A percentile compares a stretch with the other conserved stretches of the same genome.
Evolutionary conservation across 331 rosid species (phyloP).

Genomic region (Prunus yedoensis): DNA sequence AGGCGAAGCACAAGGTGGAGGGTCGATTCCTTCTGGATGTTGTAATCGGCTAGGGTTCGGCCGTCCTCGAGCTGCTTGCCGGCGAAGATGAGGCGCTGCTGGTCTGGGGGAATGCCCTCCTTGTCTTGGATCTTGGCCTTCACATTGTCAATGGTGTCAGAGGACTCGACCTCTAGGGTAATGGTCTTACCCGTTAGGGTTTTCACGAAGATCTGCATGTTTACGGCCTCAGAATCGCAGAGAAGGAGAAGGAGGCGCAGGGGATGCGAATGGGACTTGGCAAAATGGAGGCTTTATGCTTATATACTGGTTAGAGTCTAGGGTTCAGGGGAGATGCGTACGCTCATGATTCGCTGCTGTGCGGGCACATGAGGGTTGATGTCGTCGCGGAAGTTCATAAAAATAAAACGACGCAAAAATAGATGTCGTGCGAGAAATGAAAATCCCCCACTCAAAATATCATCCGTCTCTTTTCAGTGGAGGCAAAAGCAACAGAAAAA

Average conservation of each 20-base stretch:
- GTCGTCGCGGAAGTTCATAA: not conserved
- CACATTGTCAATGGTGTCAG: slow-evolving; percentile 90
- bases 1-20: slow-evolving; percentile 93
- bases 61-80: slow-evolving; percentile 96
- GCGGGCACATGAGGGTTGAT: not conserved
- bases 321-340: not conserved
- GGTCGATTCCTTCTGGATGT: slow-evolving; percentile 89
- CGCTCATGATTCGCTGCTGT: not conserved
- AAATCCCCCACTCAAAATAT: not conserved
- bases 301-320: not conserved
- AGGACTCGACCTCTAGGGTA: slow-evolving; percentile 91
- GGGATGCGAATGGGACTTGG: not conserved
- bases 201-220: slow-evolving; percentile 95
- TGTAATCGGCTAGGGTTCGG: slow-evolving; percentile 89
- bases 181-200: slow-evolving; percentile 96
- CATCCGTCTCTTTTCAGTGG: not conserved
- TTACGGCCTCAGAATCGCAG: not conserved
- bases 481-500: not conserved
- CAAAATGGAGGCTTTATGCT: not conserved
- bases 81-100: slow-evolving; percentile 92
- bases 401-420: not conserved
- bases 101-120: slow-evolving; percentile 96
- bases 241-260: slow-evolving; percentile 10
- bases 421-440: not conserved
- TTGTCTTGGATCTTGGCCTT: slow-evolving; percentile 94